Evolutionary conservation across 2,329 filamentous ascomycete genomes (phyloP).

Genomic region (Penicillium sp.): DNA sequence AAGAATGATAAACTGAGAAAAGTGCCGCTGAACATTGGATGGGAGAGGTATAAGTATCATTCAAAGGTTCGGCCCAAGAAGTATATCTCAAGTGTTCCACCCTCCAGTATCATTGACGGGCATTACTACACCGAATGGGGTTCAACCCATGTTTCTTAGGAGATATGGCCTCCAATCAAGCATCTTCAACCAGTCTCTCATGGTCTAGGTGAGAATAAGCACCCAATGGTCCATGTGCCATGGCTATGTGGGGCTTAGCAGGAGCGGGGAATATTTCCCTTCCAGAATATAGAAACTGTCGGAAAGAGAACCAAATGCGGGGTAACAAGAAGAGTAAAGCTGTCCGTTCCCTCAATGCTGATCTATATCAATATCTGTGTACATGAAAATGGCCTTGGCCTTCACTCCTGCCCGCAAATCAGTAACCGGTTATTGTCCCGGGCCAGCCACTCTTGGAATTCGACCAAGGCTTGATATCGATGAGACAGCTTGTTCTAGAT

Average conservation of each 20-base stretch:
- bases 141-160: background rate
- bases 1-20: background rate
- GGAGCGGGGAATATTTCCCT: slow-evolving; percentile 22
- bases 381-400: background rate
- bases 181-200: background rate
- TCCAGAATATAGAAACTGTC: slow-evolving; percentile 1
- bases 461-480: slow-evolving; percentile 14
- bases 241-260: slow-evolving; percentile 1
- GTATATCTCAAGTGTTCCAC: background rate
- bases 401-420: background rate
- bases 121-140: background rate
- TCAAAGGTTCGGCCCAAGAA: slow-evolving; percentile 1
- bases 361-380: background rate
- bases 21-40: background rate
- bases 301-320: background rate
- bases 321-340: background rate
- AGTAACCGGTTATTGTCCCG: slow-evolving; percentile 1
- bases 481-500: slow-evolving; percentile 18
- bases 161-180: background rate
- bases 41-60: background rate
- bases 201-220: background rate
- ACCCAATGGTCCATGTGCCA: slow-evolving; percentile 2
- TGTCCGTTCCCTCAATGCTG: background rate
- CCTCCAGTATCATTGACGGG: background rate
- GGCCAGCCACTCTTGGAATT: slow-evolving; percentile 16